Conservation (phyloP, 2,329 filamentous ascomycete species). For the Aaosphaeria arxii region DNA sequence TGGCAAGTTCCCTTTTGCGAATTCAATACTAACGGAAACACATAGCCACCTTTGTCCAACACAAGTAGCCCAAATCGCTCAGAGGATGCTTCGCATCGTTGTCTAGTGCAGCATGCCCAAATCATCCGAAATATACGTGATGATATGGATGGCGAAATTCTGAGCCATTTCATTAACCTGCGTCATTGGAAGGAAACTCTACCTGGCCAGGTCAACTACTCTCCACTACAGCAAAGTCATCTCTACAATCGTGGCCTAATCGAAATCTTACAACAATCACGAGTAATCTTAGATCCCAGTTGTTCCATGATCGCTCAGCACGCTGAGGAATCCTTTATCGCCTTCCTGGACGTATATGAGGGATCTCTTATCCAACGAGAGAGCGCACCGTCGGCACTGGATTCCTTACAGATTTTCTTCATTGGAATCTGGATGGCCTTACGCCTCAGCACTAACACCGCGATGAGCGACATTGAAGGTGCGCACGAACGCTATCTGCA, state of each 20-base stretch:
- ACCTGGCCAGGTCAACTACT: neutral
- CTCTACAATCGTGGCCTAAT: neutral
- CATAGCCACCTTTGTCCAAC: neutral
- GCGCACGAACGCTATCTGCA: neutral
- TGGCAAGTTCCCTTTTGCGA: neutral
- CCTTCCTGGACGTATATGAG: neutral
- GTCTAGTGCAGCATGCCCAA: neutral
- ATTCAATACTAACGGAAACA: neutral
- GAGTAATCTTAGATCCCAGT: neutral
- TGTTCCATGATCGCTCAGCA: neutral
- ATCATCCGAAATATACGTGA: neutral
- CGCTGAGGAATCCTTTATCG: neutral
- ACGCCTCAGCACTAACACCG: neutral
- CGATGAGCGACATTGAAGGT: neutral
- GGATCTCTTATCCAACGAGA: neutral
- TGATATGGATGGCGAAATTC: neutral
- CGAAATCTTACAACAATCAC: neutral
- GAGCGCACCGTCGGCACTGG: neutral
- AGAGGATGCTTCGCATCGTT: neutral
- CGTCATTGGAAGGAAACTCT: neutral
- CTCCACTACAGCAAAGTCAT: neutral
- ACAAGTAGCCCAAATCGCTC: neutral
- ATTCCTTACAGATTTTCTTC: neutral
- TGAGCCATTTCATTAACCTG: neutral
- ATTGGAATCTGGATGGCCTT: neutral